Base-by-base conservation (phyloP, 768 basidiomycete species). In the Lactifluus volemus region DNA sequence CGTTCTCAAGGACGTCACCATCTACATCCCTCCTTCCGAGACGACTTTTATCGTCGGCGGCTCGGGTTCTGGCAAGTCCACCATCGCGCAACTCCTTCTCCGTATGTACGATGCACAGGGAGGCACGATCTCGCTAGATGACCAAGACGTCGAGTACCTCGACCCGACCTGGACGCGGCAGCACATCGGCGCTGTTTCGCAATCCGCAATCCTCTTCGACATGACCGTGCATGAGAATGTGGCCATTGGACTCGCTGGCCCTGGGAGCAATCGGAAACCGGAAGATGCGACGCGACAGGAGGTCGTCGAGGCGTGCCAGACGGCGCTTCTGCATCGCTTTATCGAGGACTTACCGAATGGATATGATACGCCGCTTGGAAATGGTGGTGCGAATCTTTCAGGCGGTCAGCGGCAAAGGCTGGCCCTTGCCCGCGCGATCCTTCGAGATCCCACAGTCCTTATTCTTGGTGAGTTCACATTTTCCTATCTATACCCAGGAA, bases 331-430 rank as follows among this genome's bases (percentile, higher is more conserved):
- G 66, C 88, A 96, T 67, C 90, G 92, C 54, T 99, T 95, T 72
- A 79, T 97, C 5, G 72, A 75, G 15, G 89, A 86, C 57, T 74
- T 98, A n/a, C 92, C 91, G 0, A 79, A 86, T 3, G 92, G 93
- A 0, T 98, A 98, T 66, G 89, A 95, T 50, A 96, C 94, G 0
- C 72, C 78, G 34, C 73, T 98, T 2, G 90, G 89, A 0, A 83
- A 76, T 25, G 83, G 80, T 32, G 95, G 93, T 2, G 81, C 88
- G 2, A 84, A 80, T 48, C 73, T 95, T 66, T 92, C 89, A 64
- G 96, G 96, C 14, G 96, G 96, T 2, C 97, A 98, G 77, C 83
- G 83, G 67, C 96, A 99, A 75, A 74, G 96, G 9, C 70, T 99
- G 32, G 91, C 92, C 7, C 84, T 99, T 59, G 96, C 96, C 0